Conservation (phyloP, 805 yeast genomes). For the Metschnikowia bowlesiae region DNA sequence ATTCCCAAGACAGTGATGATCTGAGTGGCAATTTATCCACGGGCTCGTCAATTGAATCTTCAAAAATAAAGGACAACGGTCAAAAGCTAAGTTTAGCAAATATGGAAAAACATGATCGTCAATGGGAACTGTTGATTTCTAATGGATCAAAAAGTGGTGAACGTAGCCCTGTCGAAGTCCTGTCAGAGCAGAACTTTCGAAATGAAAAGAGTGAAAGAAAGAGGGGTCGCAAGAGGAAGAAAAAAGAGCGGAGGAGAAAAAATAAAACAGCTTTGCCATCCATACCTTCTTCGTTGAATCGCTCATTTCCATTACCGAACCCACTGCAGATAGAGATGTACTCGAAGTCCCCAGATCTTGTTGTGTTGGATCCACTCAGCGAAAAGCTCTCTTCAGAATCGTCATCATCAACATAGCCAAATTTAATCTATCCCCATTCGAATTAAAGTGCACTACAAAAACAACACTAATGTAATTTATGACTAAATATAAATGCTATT, state of each 20-base stretch:
- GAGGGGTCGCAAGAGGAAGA: neutral
- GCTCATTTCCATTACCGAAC: slow-evolving; percentile 18
- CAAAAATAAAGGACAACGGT: slow-evolving; percentile 3
- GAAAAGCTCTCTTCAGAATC: slow-evolving; percentile 1
- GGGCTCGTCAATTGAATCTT: neutral
- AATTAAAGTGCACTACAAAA: neutral
- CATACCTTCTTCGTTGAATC: slow-evolving; percentile 12
- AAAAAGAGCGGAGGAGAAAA: slow-evolving; percentile 1
- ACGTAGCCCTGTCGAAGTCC: neutral
- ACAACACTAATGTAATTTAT: neutral
- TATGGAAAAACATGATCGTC: slow-evolving; percentile 18
- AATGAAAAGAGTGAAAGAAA: slow-evolving; percentile 1
- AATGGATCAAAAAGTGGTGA: neutral
- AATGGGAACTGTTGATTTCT: slow-evolving; percentile 11
- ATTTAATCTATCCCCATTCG: neutral
- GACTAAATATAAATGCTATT: neutral
- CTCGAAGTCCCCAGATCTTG: slow-evolving; percentile 13
- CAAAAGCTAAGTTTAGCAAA: slow-evolving; percentile 16
- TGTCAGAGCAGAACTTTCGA: neutral
- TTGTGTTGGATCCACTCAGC: slow-evolving; percentile 9
- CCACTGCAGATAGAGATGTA: slow-evolving; percentile 17
- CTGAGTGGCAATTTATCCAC: neutral
- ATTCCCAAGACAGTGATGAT: slow-evolving; percentile 1
- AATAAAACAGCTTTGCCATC: slow-evolving; percentile 9
- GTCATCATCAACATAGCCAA: slow-evolving; percentile 2